Base-by-base conservation (phyloP, 331 rosid genomes). In the Acacia pycnantha region DNA sequence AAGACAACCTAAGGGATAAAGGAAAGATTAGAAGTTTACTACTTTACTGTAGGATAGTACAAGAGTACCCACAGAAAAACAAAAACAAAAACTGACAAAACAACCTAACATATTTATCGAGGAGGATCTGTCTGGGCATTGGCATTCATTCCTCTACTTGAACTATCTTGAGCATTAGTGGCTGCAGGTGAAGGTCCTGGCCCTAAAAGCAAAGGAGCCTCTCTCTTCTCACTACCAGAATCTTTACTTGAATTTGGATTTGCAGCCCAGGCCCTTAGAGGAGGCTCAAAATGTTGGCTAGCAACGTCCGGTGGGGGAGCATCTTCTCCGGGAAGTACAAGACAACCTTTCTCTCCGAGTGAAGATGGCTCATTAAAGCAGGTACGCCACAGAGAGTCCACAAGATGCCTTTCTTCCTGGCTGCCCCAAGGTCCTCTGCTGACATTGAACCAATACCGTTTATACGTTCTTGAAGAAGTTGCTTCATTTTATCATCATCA, bases 241-340 rank as follows among this genome's bases (percentile, higher is more conserved):
- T 78, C 86, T 70, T 73, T 83, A 27, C 82, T 86, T 16, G 92
- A 54, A 69, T 82, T 54, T 44, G 82, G 88, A 61, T 84, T 88
- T 7, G 71, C 88, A 19, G 97, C 73, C 80, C 70, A 83, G 62
- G 97, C 90, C 90, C 99, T 84, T 43, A 90, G 94, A 26, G 92
- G 92, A 69, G 97, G 92, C 68, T 95, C 96, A 51, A 95, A 95
- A 79, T 82, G 82, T 81, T 93, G 84, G 90, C 99, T 88, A 10
- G 91, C 97, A 70, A 93, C 91, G 73, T 93, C 98, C 6, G 99
- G 97, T 12, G 97, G 90, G 0, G 87, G 85, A 0, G 83, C 89
- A 43, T 93, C 98, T 83, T 96, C 99, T n/a, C 91, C 96, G 0
- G 98, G 96, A 74, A 93, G 94, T 53, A 90, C 87, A 74, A 90